A percentile compares a stretch with the other conserved stretches of the same genome.
phyloP scores from a whole-genome alignment of 1,284 basidiomycete species.

The Naganishia sp. region DNA sequence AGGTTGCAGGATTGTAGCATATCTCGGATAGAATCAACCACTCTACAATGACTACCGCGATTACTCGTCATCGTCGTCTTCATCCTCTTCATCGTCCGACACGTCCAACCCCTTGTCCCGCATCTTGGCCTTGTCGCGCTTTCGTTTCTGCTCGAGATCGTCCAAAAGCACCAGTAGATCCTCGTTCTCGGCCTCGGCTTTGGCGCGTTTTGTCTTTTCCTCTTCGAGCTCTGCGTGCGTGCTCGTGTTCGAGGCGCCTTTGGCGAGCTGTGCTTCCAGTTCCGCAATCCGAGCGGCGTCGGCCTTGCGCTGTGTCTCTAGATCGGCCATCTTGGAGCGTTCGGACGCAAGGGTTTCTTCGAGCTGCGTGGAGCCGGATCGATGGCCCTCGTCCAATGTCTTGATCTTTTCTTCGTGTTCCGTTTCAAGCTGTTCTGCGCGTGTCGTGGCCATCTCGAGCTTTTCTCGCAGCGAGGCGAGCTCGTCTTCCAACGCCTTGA shows the following conservation, averaged over 20 bases:
- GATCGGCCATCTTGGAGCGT: constrained; percentile 2
- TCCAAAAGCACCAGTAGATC: constrained; percentile 91
- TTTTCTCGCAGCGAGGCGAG: constrained; percentile 84
- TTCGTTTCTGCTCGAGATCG: constrained; percentile 82
- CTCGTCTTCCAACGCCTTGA: constrained; percentile 54
- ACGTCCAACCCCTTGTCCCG: constrained; percentile 75
- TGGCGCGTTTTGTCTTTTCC: constrained; percentile 67
- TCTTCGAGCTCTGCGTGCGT: constrained; percentile 56
- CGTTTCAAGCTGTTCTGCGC: constrained; percentile 1
- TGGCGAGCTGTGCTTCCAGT: constrained; percentile 6
- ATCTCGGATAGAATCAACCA: neutral
- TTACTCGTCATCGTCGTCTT: constrained; percentile 60
- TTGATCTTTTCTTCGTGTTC: constrained; percentile 4
- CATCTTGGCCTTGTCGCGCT: constrained; percentile 76
- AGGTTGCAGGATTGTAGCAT: neutral
- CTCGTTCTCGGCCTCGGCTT: constrained; percentile 91
- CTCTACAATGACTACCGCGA: neutral
- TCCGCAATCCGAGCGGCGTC: neutral
- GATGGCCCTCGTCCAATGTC: neutral
- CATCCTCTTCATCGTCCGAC: constrained; percentile 85
- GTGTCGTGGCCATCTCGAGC: constrained; percentile 49
- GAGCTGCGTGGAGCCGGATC: neutral
- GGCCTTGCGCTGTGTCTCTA: constrained; percentile 7
- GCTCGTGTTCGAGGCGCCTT: constrained; percentile 9
- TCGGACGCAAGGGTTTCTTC: constrained; percentile 9